Evolutionary conservation across 2,329 filamentous ascomycete species (phyloP).

Genomic region (Truncatella angustata): DNA sequence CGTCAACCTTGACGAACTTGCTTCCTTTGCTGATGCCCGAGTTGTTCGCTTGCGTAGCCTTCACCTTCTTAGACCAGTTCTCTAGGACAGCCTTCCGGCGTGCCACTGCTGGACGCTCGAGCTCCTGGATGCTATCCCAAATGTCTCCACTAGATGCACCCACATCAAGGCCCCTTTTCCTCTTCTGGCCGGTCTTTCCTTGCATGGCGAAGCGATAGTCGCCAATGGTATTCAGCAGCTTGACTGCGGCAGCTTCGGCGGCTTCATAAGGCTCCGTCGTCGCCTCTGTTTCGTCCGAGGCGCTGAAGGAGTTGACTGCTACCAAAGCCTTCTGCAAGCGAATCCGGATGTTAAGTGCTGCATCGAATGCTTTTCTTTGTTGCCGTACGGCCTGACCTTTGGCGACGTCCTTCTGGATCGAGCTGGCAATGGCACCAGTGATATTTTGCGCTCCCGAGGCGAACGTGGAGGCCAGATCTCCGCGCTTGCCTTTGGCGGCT

Average conservation of each 20-base stretch:
- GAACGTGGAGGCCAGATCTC: slow-evolving; percentile 34
- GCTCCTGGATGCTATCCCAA: slow-evolving; percentile 67
- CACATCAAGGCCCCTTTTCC: slow-evolving; percentile 48
- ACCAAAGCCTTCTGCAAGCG: slow-evolving; percentile 89
- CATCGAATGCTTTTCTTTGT: slow-evolving; percentile 84
- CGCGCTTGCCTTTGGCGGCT: slow-evolving; percentile 30
- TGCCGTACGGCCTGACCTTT: slow-evolving; percentile 85
- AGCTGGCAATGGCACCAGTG: slow-evolving; percentile 58
- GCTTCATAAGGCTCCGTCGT: slow-evolving; percentile 61
- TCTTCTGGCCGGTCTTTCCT: slow-evolving; percentile 36
- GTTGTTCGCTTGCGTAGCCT: slow-evolving; percentile 55
- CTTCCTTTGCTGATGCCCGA: slow-evolving; percentile 49
- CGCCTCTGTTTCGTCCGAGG: slow-evolving; percentile 41
- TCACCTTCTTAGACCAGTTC: slow-evolving; percentile 86
- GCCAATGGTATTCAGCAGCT: slow-evolving; percentile 80
- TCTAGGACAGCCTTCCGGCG: slow-evolving; percentile 73
- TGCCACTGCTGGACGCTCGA: slow-evolving; percentile 58
- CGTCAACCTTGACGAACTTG: slow-evolving; percentile 39
- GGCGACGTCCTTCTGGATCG: slow-evolving; percentile 72
- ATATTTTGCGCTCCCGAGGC: slow-evolving; percentile 50
- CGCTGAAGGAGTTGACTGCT: slow-evolving; percentile 71
- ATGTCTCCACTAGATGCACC: slow-evolving; percentile 63
- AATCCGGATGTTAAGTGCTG: slow-evolving; percentile 85
- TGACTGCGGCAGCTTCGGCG: slow-evolving; percentile 81
- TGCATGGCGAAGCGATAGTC: slow-evolving; percentile 63